phyloP scores from a whole-genome alignment of 805 yeast genomes.

The Metschnikowia proteae region DNA sequence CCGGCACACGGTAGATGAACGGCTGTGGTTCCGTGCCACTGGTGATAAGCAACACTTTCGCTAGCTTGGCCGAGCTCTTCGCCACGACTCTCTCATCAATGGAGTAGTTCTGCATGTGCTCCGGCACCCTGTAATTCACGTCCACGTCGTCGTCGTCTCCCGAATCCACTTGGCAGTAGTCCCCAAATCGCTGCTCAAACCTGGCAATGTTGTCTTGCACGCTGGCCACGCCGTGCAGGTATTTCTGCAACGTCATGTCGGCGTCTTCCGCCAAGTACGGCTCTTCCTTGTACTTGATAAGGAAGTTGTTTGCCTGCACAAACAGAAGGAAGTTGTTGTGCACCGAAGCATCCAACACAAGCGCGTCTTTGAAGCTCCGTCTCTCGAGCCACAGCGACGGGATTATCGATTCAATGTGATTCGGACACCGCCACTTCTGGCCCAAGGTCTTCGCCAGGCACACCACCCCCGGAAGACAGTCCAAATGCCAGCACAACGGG shows the following conservation, averaged over 20 bases:
- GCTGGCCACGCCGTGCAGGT: conserved; percentile 27
- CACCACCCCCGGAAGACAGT: conserved; percentile 77
- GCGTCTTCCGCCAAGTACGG: conserved; percentile 22
- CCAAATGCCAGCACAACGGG: conserved; percentile 80
- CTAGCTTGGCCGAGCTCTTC: conserved; percentile 12
- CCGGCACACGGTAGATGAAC: conserved; percentile 62
- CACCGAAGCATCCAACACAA: conserved; percentile 49
- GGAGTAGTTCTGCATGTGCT: conserved; percentile 31
- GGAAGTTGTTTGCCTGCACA: conserved; percentile 26
- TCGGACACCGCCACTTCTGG: conserved; percentile 87
- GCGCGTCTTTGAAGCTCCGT: conserved; percentile 50
- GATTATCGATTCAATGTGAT: conserved; percentile 60
- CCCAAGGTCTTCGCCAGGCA: conserved; percentile 70
- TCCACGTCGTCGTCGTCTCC: conserved; percentile 21
- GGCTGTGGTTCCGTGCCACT: conserved; percentile 28
- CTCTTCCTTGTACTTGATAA: conserved; percentile 34
- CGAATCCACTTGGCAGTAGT: conserved; percentile 33
- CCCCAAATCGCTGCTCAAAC: conserved; percentile 18
- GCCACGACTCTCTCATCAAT: conserved; percentile 36
- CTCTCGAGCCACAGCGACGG: conserved; percentile 33
- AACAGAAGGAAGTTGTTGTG: conserved; percentile 33
- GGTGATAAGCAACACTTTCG: conserved; percentile 15
- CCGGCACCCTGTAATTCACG: conserved; percentile 32
- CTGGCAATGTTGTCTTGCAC: conserved; percentile 11
- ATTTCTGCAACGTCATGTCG: conserved; percentile 27